phyloP scores from a whole-genome alignment of 352 stramenopile genomes.

The Lagenidium giganteum region DNA sequence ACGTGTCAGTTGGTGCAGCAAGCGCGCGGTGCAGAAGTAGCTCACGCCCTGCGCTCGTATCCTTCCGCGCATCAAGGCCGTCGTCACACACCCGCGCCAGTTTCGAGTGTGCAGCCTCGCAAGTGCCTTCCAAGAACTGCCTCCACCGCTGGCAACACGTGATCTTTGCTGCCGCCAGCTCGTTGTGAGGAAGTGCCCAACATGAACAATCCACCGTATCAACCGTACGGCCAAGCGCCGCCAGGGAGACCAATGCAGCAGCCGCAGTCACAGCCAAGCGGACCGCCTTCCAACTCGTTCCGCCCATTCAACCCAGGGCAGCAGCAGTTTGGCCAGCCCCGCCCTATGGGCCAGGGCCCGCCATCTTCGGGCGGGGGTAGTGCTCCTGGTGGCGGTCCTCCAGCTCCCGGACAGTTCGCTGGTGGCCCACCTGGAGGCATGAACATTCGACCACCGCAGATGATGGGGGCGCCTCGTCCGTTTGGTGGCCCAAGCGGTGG shows the following conservation, averaged over 20 bases:
- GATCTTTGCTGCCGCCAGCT: too few relatives aligned
- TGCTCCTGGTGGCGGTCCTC: slow-evolving; percentile 1
- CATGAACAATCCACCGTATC: slow-evolving; percentile 10
- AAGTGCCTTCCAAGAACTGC: too few relatives aligned
- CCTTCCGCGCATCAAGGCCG: too few relatives aligned
- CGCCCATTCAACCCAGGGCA: slow-evolving; percentile 60
- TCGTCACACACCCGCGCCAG: too few relatives aligned
- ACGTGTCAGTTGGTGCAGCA: too few relatives aligned
- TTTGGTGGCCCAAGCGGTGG: too few relatives aligned
- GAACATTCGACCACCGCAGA: slow-evolving; percentile 8
- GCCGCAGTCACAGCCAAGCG: slow-evolving; percentile 1
- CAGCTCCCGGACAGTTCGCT: neutral
- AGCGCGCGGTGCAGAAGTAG: too few relatives aligned
- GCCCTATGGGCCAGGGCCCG: too few relatives aligned
- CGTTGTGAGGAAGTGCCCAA: too few relatives aligned
- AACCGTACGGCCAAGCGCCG: slow-evolving; percentile 43
- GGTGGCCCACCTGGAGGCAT: slow-evolving; percentile 6
- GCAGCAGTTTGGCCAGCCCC: slow-evolving; percentile 28
- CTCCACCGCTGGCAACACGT: too few relatives aligned
- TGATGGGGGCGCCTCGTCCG: slow-evolving; percentile 4
- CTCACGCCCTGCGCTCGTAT: too few relatives aligned
- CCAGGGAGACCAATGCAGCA: slow-evolving; percentile 20
- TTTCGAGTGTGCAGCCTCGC: too few relatives aligned
- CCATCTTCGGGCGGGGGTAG: slow-evolving; percentile 6
- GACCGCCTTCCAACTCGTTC: slow-evolving; percentile 34